Base-by-base conservation (phyloP, 1,284 basidiomycete genomes). In the Tremellales sp. region DNA sequence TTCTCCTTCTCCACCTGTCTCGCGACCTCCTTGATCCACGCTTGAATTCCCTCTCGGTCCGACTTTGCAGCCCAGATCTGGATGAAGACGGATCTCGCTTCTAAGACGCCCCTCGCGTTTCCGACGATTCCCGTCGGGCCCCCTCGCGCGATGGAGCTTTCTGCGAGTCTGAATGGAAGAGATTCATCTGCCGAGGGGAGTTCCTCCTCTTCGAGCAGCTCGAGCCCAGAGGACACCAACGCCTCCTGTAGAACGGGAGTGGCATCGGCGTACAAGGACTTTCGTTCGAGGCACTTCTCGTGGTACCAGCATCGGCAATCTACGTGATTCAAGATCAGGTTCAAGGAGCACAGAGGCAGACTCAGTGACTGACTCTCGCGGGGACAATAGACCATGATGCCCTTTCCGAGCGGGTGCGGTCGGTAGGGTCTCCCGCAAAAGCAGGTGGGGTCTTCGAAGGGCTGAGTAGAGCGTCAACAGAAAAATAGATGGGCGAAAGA, bases 281-380 rank as follows among this genome's bases (percentile, higher is more conserved):
- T 40, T 41, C 50, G 47, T 52, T 48, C 39, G 25, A 61, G 42
- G 36, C 59, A 61, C 5, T 43, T 45, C 16, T 48, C 32, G 33
- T 61, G 59, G 29, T 48, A 57, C 59, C 59, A 61, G 48, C 45
- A 48, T 9, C 43, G 31, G 46, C 59, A 61, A 25, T 18, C 59
- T 58, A 25, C 16, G 10, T 31, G 29, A 16, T 31, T 10, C 29
- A 10, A 31, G 29, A 10, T 16, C 10, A 31, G 43, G 21, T 35
- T 14, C 18, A 45, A 21, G n/a, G 24, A 7, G 24, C 24, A 22
- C 7, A 13, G 19, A 36, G 33, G 18, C 8, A 25, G 24, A 26
- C 14, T 18, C 18, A 18, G 7, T 9, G 27, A 53, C 56, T 40
- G 32, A 61, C 56, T 36, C 18, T 14, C 12, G n/a, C 46, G 22